Percentiles rank a stretch among this genome's conserved stretches.
Evolutionary conservation across 331 rosid species (phyloP).

Genomic region (Pyracantha coccinea): DNA sequence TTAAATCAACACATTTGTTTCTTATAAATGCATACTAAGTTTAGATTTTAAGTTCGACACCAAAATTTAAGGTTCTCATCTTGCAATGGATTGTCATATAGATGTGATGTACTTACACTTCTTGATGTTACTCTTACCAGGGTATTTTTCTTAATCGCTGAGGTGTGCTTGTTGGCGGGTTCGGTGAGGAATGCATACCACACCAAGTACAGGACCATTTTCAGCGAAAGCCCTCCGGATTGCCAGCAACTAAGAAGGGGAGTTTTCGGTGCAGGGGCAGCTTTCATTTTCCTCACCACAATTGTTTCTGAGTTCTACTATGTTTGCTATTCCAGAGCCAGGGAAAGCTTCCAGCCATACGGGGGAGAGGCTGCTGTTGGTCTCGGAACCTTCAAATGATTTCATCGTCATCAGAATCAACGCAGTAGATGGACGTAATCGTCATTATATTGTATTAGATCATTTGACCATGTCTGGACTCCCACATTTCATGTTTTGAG

Average conservation of each 20-base stretch:
- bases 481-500: constrained; percentile 19
- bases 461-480: background rate
- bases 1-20: background rate
- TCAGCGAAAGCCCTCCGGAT: constrained; percentile 25
- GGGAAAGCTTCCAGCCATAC: constrained; percentile 67
- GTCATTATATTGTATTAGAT: constrained; percentile 5
- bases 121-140: constrained; percentile 25
- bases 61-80: background rate
- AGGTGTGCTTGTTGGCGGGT: constrained; percentile 85
- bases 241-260: constrained; percentile 82
- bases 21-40: background rate
- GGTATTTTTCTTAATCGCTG: constrained; percentile 86
- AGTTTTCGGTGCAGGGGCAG: constrained; percentile 90
- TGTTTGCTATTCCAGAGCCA: constrained; percentile 70
- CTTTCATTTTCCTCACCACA: constrained; percentile 62
- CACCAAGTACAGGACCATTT: constrained; percentile 63
- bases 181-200: constrained; percentile 87
- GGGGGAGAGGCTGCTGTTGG: constrained; percentile 73
- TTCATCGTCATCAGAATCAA: background rate
- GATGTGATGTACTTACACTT: constrained; percentile 1
- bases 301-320: constrained; percentile 71
- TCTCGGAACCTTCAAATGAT: constrained; percentile 80
- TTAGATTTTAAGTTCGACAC: background rate
- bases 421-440: background rate
- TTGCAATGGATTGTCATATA: background rate